Evolutionary conservation across 768 basidiomycete genomes (phyloP).

Genomic region (Harrya chromipes): DNA sequence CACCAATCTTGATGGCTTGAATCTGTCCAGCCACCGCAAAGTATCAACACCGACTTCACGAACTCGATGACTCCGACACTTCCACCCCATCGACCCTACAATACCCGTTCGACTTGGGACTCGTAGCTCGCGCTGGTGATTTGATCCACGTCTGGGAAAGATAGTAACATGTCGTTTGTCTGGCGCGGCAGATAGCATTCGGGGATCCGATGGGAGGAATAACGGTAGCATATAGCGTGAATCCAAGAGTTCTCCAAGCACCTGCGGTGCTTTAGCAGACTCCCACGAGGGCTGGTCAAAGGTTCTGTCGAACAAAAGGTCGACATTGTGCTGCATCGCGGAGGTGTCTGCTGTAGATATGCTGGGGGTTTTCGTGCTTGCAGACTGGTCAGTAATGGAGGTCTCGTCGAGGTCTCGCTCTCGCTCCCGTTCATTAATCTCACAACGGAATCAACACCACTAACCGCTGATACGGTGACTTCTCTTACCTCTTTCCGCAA

Average conservation of each 20-base stretch:
- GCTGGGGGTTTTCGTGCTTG: constrained; percentile 29
- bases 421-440: constrained; percentile 68
- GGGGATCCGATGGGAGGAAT: constrained; percentile 76
- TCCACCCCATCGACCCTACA: constrained; percentile 53
- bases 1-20: constrained; percentile 54
- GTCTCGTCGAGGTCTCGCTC: constrained; percentile 29
- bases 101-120: constrained; percentile 40
- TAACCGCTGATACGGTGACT: not conserved
- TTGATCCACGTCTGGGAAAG: constrained; percentile 11
- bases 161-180: constrained; percentile 34
- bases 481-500: constrained; percentile 71
- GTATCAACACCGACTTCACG: constrained; percentile 58
- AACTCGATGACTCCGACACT: constrained; percentile 54
- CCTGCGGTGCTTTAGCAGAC: constrained; percentile 73
- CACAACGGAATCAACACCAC: constrained; percentile 3
- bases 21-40: constrained; percentile 70
- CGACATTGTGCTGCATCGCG: constrained; percentile 56
- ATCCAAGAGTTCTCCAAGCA: constrained; percentile 88
- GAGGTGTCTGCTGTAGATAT: constrained; percentile 35
- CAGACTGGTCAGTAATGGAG: constrained; percentile 40
- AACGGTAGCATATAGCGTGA: constrained; percentile 92
- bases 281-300: constrained; percentile 71
- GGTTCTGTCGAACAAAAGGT: constrained; percentile 72
- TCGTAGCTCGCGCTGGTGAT: constrained; percentile 31
- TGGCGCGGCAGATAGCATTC: constrained; percentile 69